Evolutionary conservation across 2,329 filamentous ascomycete genomes (phyloP), one percentile per base, ranked within the genome.

Genomic region (Colletotrichum salicis): DNA sequence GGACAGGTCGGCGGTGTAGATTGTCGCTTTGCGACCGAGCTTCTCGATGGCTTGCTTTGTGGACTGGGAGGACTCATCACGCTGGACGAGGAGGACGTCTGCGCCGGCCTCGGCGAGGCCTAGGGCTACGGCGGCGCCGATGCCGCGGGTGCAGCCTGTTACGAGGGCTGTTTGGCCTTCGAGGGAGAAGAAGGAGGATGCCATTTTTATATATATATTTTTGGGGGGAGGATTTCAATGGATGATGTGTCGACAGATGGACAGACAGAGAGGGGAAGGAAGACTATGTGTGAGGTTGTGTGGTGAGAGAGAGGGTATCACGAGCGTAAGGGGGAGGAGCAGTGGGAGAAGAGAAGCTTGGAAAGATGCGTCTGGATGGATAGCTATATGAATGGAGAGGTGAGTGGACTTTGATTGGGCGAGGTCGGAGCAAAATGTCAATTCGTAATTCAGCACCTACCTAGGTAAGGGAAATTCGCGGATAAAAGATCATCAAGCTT

Each of bases 1-100:
- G 51, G 90, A 85, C 31, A 95, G 89, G 82, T 96, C 93, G 22
- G 90, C 90, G 1, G 86, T 89, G 84, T 94, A 93, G 78, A 95
- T 90, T 67, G 81, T 84, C 56, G 87, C 90, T 79, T 89, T 91
- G 75, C 92, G 90, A 72, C 91, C 91, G 7, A 94, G 87, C 51
- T 86, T 84, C 78, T 90, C 87, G 77, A 95, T 87, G 13, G 86
- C 85, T 52, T 88, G 79, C 76, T 90, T 89, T 10, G 93, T 95
- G 48, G 80, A 77, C 4, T 81, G 84, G 35, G 79, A 79, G 19
- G 79, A 78, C 15, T 81, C 80, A 71, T 86, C 83, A 60, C 86
- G 81, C 85, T 89, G 87, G 57, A 89, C 82, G 33, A 90, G 81
- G 56, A 90, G 80, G 66, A 90, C 80, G 76, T 90, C 87, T 64